These are phyloP conservation scores for Dipodascus geniculatus DNA, from an alignment of 805 yeast genomes.

Conservation along the genomic window DNA sequence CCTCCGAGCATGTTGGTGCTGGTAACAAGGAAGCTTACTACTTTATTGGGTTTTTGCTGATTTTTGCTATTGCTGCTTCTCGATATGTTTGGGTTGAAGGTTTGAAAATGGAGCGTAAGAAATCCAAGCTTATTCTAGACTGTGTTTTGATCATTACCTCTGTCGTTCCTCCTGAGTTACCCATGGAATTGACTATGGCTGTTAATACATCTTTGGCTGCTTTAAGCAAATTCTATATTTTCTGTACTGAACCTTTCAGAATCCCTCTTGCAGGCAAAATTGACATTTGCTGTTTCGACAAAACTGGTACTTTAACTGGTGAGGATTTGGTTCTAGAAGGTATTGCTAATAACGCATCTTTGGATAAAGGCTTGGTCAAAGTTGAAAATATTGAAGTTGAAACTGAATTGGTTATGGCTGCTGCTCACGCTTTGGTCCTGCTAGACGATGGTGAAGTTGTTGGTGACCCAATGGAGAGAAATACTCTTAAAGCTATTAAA, in stretches of 20 bases:
- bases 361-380: slow-evolving; percentile 43
- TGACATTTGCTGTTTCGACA: slow-evolving; percentile 97
- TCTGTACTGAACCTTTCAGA: slow-evolving; percentile 97
- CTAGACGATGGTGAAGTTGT: slow-evolving; percentile 95
- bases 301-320: slow-evolving; percentile 95
- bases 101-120: slow-evolving; percentile 87
- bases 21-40: slow-evolving; percentile 91
- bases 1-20: slow-evolving; percentile 91
- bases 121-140: slow-evolving; percentile 85
- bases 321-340: slow-evolving; percentile 96
- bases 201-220: slow-evolving; percentile 87
- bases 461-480: slow-evolving; percentile 99
- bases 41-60: slow-evolving; percentile 78
- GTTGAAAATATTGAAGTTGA: slow-evolving; percentile 54
- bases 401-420: slow-evolving; percentile 68
- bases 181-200: slow-evolving; percentile 98
- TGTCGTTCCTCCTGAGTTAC: slow-evolving; percentile 97
- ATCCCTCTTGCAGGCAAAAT: slow-evolving; percentile 96
- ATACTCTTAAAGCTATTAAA: slow-evolving; percentile 75
- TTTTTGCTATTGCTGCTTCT: slow-evolving; percentile 89
- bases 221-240: slow-evolving; percentile 74
- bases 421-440: slow-evolving; percentile 92
- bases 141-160: slow-evolving; percentile 94
- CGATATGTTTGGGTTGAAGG: slow-evolving; percentile 99
- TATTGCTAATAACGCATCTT: slow-evolving; percentile 60